Base-by-base conservation (phyloP, 768 basidiomycete species). In the Naematelia encephala region DNA sequence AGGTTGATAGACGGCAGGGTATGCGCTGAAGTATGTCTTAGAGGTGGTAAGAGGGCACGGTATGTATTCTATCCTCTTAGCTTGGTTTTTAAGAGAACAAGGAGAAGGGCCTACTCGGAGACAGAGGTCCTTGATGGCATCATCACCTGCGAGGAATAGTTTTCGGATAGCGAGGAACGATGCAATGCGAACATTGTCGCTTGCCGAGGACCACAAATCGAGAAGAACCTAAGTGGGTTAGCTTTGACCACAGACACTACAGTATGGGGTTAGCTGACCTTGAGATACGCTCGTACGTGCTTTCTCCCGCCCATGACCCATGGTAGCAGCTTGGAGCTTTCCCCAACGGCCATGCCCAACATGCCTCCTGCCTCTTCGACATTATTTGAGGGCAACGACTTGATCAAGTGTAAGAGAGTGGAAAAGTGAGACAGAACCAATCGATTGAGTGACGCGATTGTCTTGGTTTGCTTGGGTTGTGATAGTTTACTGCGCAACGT, bases 1-100 rank as follows among this genome's bases (percentile, higher is more conserved):
- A 98, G 79, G 69, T 89, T 94, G 77, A 98, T 88, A 1, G 89
- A 85, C 21, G 94, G 92, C 8, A 98, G 80, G 2, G 88, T 91
- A 77, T 94, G 86, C 1, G 84, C 81, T 50, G 82, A 89, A n/a
- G 91, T 96, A 11, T 86, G 84, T 72, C 91, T 91, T 47, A 87
- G 86, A 4, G 73, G 86, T 26, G 90, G 87, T 48, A 97, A 84
- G 26, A 99, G 80, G 14, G 89, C 84, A 45, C 89, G 82, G 78
- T 99, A 99, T n/a, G 86, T 86, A 62, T 86, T 88, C 91, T 94
- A 60, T 21, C n/a, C 14, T 47, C 25, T 43, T 29, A 29, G 45
- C 45, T 50, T 34, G 48, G 12, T 19, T 39, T 16, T 16, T 16
- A 39, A n/a, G n/a, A n/a, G n/a, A n/a, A 26, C 0, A 16, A 26